A percentile compares a stretch with the other conserved stretches of the same genome.
Evolutionary conservation across 2,329 filamentous ascomycete genomes (phyloP).

Genomic region (Phialemonium atrogriseum): DNA sequence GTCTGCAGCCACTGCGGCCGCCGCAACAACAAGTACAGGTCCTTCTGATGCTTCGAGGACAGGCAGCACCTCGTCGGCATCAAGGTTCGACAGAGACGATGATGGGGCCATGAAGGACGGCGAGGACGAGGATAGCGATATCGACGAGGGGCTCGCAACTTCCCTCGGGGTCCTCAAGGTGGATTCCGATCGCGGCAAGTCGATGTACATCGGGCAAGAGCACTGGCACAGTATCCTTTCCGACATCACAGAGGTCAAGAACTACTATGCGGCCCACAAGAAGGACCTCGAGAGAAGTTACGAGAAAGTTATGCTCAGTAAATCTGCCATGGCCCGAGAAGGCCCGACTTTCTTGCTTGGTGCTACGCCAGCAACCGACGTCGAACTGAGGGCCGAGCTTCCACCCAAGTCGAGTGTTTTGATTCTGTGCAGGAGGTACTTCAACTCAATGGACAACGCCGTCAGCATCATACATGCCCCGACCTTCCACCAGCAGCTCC

Average conservation of each 20-base stretch:
- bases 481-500: constrained; percentile 70
- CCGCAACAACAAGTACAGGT: constrained; percentile 15
- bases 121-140: constrained; percentile 58
- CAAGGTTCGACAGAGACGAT: constrained; percentile 46
- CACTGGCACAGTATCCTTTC: constrained; percentile 76
- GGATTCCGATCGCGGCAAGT: constrained; percentile 66
- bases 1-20: constrained; percentile 21
- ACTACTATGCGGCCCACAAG: constrained; percentile 78
- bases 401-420: constrained; percentile 78
- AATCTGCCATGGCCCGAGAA: constrained; percentile 48
- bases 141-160: constrained; percentile 59
- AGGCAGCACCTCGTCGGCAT: constrained; percentile 22
- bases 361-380: constrained; percentile 59
- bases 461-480: constrained; percentile 73
- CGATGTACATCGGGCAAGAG: constrained; percentile 72
- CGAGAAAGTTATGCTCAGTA: constrained; percentile 64
- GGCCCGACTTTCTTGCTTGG: constrained; percentile 76
- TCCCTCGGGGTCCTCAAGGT: constrained; percentile 79
- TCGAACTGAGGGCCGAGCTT: constrained; percentile 70
- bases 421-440: constrained; percentile 79
- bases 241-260: constrained; percentile 88
- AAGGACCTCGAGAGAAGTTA: constrained; percentile 81
- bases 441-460: constrained; percentile 70
- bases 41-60: constrained; percentile 19
- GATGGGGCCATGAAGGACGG: constrained; percentile 44